Percentiles rank a stretch among this genome's conserved stretches.
phyloP scores from a whole-genome alignment of 2,329 filamentous ascomycete species.

The Sporothrix mexicana region DNA sequence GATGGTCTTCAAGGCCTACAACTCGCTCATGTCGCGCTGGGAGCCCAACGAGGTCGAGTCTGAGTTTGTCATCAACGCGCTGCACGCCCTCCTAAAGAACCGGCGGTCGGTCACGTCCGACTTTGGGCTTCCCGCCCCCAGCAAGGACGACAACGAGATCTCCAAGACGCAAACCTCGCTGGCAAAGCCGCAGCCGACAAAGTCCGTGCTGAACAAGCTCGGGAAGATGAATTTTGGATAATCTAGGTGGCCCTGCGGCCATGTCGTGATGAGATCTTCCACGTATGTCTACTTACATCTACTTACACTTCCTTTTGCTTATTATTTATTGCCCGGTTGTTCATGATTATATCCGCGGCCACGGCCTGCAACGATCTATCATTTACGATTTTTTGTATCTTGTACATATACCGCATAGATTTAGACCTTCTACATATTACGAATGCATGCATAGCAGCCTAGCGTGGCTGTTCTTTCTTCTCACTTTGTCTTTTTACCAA shows the following conservation, averaged over 20 bases:
- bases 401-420: conserved; percentile 6
- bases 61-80: conserved; percentile 55
- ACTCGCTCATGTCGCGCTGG: conserved; percentile 56
- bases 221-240: not conserved
- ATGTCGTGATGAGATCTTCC: too few relatives aligned
- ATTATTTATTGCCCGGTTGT: not conserved
- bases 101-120: not conserved
- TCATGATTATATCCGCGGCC: not conserved
- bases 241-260: too few relatives aligned
- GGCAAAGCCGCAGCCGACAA: not conserved
- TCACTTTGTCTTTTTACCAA: too few relatives aligned
- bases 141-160: not conserved
- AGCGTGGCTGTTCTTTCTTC: not conserved
- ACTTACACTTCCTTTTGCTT: too few relatives aligned
- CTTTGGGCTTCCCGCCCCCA: too few relatives aligned
- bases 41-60: conserved; percentile 49
- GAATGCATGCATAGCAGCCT: conserved; percentile 19
- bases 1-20: conserved; percentile 61
- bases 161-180: not conserved
- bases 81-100: conserved; percentile 50
- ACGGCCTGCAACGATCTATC: not conserved
- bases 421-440: conserved; percentile 1
- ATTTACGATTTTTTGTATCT: not conserved
- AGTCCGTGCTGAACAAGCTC: not conserved
- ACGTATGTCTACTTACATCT: too few relatives aligned